Base-by-base conservation (phyloP, 495 filamentous ascomycete species). In the Annulohypoxylon bovei region DNA sequence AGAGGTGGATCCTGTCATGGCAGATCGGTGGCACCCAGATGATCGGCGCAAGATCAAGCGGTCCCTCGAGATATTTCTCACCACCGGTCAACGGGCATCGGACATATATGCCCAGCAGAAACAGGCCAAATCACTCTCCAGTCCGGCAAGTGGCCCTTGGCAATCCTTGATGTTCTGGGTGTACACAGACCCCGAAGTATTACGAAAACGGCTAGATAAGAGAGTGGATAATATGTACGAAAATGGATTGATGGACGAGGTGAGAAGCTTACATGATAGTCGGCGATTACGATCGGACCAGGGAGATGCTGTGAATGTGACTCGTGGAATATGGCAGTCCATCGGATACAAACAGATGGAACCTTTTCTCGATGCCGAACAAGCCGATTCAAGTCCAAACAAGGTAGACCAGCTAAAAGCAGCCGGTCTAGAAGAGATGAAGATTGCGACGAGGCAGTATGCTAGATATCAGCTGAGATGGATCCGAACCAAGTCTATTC, bases 291-390 rank as follows among this genome's bases (percentile, higher is more conserved):
- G 85, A 42, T 69, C 84, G 14, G 73, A 79, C 0, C 72, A 82
- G 8, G 90, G 89, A 0, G 76, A 82, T 1, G 67, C 70, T 4
- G 79, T 95, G 20, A 92, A 98, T 69, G 81, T 85, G 53, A 90
- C 86, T 0, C 87, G 89, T 28, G 96, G 96, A 2, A 95, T 98
- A 12, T 98, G 94, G 93, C 89, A 95, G 54, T 95, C 94, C 9
- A 98, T 99, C 70, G 96, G 96, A 0, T 97, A 93, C 77, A 97
- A 95, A 73, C 93, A 99, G 77, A 88, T 97, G 76, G 83, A 90
- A 54, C 83, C 86, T 0, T 97, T 92, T 66, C 81, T 94, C 20
- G 64, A 81, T 3, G 86, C 88, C 6, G 66, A 88, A 25, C 68
- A 79, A 40, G 65, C 81, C 8, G 80, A 71, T 1, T 67, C 72